These are phyloP conservation scores for Sanguinoderma infundibulare DNA, from an alignment of 1,284 basidiomycete species.

Conservation along the genomic window DNA sequence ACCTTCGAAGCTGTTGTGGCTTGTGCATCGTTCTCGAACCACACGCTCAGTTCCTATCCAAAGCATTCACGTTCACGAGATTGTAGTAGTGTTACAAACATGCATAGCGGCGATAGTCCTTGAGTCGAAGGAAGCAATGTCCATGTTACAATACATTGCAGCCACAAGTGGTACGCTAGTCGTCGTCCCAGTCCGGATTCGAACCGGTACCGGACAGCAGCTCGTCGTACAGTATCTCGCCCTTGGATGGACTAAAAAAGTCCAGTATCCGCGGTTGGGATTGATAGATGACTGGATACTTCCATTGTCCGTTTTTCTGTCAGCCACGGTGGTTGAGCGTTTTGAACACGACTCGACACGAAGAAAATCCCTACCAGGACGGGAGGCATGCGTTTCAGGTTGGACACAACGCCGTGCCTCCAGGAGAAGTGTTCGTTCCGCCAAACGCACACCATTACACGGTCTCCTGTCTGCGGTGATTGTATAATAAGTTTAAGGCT, in stretches of 20 bases:
- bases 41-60: too few relatives aligned
- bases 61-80: too few relatives aligned
- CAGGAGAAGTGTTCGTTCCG: not conserved
- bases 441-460: not conserved
- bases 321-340: not conserved
- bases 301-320: not conserved
- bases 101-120: too few relatives aligned
- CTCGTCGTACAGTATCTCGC: conserved; percentile 5
- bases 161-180: too few relatives aligned
- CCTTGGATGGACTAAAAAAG: not conserved
- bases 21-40: too few relatives aligned
- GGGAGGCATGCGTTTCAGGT: not conserved
- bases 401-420: not conserved
- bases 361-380: not conserved
- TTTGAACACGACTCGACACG: not conserved
- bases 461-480: not conserved
- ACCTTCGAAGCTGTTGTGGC: too few relatives aligned
- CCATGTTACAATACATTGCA: too few relatives aligned
- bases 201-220: not conserved
- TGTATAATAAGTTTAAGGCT: too few relatives aligned
- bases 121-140: too few relatives aligned
- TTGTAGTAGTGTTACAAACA: too few relatives aligned
- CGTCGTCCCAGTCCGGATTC: too few relatives aligned
- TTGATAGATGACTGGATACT: not conserved
- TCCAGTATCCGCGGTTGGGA: not conserved